Conservation (phyloP, 2,329 filamentous ascomycete genomes). For the Elsinoe arachidis region DNA sequence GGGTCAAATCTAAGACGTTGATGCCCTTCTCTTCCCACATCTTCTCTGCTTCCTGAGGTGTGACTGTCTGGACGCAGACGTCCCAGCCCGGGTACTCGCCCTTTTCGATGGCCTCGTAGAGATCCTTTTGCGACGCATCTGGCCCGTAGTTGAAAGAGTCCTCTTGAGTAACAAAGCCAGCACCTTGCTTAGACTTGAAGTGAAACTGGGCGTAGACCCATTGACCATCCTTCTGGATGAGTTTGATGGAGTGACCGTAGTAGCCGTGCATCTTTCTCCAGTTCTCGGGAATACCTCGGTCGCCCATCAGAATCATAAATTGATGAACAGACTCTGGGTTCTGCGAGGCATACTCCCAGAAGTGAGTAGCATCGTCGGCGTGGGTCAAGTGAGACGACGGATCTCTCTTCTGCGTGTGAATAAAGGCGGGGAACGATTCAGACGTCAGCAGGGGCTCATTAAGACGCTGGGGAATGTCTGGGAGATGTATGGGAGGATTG, state of each 20-base stretch:
- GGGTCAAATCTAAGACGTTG: slow-evolving; percentile 47
- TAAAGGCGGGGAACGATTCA: slow-evolving; percentile 66
- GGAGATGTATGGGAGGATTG: too few species aligned
- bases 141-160: slow-evolving; percentile 43
- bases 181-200: slow-evolving; percentile 45
- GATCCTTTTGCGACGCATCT: slow-evolving; percentile 46
- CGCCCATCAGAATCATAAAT: slow-evolving; percentile 47
- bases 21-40: slow-evolving; percentile 46
- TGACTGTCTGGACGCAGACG: slow-evolving; percentile 44
- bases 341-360: slow-evolving; percentile 54
- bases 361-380: slow-evolving; percentile 55
- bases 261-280: slow-evolving; percentile 50
- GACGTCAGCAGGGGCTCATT: too few species aligned
- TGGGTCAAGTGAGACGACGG: slow-evolving; percentile 61
- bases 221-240: slow-evolving; percentile 45
- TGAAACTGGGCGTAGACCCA: slow-evolving; percentile 48
- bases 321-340: slow-evolving; percentile 48
- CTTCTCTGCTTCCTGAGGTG: slow-evolving; percentile 43
- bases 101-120: slow-evolving; percentile 44
- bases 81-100: slow-evolving; percentile 47
- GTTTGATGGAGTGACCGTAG: slow-evolving; percentile 44
- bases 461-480: too few species aligned
- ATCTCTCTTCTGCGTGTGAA: slow-evolving; percentile 67
- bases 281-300: slow-evolving; percentile 47
- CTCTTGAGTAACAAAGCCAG: slow-evolving; percentile 44